Conservation (phyloP, 2,329 filamentous ascomycete genomes). For the Verticillium nubilum region DNA sequence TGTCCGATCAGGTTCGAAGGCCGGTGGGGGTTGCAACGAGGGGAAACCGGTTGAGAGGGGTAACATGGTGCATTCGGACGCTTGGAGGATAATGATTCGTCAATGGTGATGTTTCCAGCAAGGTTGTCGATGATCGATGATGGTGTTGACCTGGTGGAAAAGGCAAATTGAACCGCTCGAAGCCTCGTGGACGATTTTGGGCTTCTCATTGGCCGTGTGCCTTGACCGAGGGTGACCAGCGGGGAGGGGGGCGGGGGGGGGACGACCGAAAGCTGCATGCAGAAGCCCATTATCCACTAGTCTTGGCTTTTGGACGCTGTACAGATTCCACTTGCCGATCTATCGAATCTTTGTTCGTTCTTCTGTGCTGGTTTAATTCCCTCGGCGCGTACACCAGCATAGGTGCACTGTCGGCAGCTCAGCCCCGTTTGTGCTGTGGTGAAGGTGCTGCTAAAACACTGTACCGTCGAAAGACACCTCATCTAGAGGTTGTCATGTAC, state of each 20-base stretch:
- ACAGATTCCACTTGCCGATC: not conserved
- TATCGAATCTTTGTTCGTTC: not conserved
- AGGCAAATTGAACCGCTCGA: not conserved
- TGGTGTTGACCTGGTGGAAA: not conserved
- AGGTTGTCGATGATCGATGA: not conserved
- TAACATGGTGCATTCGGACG: conserved; percentile 1
- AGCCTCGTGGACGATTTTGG: not conserved
- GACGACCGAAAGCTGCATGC: not conserved
- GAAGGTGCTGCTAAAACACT: too few species aligned
- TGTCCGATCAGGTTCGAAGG: not conserved
- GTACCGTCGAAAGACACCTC: too few species aligned
- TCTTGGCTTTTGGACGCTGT: not conserved
- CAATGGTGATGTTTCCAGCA: not conserved
- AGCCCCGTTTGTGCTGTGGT: too few species aligned
- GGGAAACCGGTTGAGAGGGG: not conserved
- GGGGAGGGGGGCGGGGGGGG: not conserved
- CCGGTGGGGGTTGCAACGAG: not conserved
- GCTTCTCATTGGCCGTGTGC: not conserved
- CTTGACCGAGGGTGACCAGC: not conserved
- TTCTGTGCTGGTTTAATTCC: not conserved
- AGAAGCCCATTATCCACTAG: not conserved
- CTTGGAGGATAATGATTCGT: not conserved
- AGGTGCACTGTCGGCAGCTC: too few species aligned
- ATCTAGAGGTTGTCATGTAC: too few species aligned
- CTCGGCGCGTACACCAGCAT: too few species aligned